A percentile compares a stretch with the other conserved stretches of the same genome.
phyloP scores from a whole-genome alignment of 495 filamentous ascomycete species.

The Ascobolus immersus region DNA sequence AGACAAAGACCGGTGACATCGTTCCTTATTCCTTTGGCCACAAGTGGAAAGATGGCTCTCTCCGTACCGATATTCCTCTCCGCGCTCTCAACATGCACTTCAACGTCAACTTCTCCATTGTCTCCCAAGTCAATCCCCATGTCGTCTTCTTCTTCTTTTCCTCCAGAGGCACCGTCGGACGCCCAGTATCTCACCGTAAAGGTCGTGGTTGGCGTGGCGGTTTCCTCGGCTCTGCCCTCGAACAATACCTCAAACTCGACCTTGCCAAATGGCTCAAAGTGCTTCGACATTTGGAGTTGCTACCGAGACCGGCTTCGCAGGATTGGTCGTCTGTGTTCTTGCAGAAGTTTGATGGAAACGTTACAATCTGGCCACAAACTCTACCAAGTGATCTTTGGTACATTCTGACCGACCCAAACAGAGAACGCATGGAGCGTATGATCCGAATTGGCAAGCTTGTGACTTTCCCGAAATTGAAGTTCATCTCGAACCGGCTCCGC shows the following conservation, averaged over 20 bases:
- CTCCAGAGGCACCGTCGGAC: conserved; percentile 66
- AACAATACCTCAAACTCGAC: conserved; percentile 88
- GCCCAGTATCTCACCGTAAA: conserved; percentile 77
- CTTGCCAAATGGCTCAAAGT: conserved; percentile 92
- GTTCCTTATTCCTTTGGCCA: conserved; percentile 77
- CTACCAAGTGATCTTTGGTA: conserved; percentile 51
- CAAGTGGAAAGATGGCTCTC: conserved; percentile 92
- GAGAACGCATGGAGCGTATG: conserved; percentile 57
- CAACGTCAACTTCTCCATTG: conserved; percentile 92
- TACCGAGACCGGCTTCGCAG: conserved; percentile 74
- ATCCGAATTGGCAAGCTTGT: conserved; percentile 64
- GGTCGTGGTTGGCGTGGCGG: conserved; percentile 91
- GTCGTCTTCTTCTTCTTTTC: conserved; percentile 98
- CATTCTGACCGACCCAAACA: conserved; percentile 60
- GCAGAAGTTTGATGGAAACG: conserved; percentile 76
- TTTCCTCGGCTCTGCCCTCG: conserved; percentile 69
- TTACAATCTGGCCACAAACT: conserved; percentile 81
- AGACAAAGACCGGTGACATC: conserved; percentile 46
- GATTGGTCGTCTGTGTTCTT: conserved; percentile 94
- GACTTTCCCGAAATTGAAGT: conserved; percentile 71
- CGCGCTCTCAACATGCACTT: conserved; percentile 84
- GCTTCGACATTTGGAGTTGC: conserved; percentile 66
- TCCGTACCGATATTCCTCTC: conserved; percentile 86
- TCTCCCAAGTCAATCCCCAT: conserved; percentile 90
- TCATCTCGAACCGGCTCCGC: conserved; percentile 62